Base-by-base conservation (phyloP, 148 eudicot genomes). In the Cornus controversa region DNA sequence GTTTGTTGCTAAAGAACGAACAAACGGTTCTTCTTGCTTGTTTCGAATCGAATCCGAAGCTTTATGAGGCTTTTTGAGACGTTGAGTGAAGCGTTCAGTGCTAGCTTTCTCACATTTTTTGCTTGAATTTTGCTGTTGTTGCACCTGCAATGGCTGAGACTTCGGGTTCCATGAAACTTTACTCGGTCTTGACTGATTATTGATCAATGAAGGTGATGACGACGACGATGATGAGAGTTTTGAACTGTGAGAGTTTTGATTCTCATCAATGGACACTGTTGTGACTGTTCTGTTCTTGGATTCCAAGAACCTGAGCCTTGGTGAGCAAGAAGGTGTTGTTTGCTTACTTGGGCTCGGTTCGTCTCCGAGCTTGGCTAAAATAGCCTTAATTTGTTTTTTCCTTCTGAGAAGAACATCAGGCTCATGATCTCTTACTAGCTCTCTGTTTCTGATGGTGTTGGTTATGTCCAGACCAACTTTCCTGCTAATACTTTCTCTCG, bases 401-500 rank as follows among this genome's bases (percentile, higher is more conserved):
- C 78, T 74, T 47, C 90, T 90, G 62, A 75, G 76, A 22, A 80
- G 28, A 66, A 83, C 66, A 26, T 89, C 84, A 73, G 82, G 75
- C 27, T 86, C 86, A 40, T n/a, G n/a, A n/a, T n/a, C n/a, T n/a
- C n/a, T n/a, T n/a, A n/a, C n/a, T n/a, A n/a, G n/a, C n/a, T 76
- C 86, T 45, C 76, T 82, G 66, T 71, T 82, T 25, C 54, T 77
- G 47, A 81, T 37, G 8, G 81, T 87, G 69, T 95, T 95, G 22
- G 93, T 95, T 25, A 95, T 89, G 62, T 95, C 96, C 15, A 62
- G 64, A 5, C 98, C 96, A 77, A 87, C 85, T 83, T 84, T 93
- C 66, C 91, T 81, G 57, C 88, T 82, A 5, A 89, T 91, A 65
- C 79, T 86, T 80, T 91, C 97, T 76, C 68, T 91, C 1, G 84